These are phyloP conservation scores for Leccinum broughii DNA, from an alignment of 768 basidiomycete genomes.

Conservation along the genomic window DNA sequence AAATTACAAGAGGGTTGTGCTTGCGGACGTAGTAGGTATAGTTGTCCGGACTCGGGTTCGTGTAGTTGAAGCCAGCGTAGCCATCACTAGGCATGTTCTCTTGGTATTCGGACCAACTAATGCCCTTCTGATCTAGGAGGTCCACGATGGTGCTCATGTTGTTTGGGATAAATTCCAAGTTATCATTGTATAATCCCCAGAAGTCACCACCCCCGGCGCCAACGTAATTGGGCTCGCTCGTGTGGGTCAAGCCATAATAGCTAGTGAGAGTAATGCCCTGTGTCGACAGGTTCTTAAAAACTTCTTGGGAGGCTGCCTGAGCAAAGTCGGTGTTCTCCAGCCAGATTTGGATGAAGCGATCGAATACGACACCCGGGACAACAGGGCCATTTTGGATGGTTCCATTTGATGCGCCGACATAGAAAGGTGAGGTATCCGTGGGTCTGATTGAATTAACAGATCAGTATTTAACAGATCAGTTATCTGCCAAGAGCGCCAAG, in stretches of 20 bases:
- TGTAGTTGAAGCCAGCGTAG: slow-evolving; percentile 41
- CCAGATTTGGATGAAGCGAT: slow-evolving; percentile 53
- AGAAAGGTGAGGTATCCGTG: slow-evolving; percentile 35
- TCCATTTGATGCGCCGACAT: slow-evolving; percentile 42
- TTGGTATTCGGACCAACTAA: slow-evolving; percentile 62
- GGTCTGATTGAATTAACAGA: slow-evolving; percentile 11
- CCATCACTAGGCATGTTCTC: slow-evolving; percentile 56
- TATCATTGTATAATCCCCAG: slow-evolving; percentile 49
- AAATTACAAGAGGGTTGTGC: slow-evolving; percentile 53
- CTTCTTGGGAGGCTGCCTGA: slow-evolving; percentile 26
- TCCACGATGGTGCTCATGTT: slow-evolving; percentile 62
- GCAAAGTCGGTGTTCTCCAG: slow-evolving; percentile 59
- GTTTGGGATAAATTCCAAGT: slow-evolving; percentile 31
- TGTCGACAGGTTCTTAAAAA: slow-evolving; percentile 40
- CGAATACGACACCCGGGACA: slow-evolving; percentile 44
- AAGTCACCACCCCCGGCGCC: slow-evolving; percentile 52
- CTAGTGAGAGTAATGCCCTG: slow-evolving; percentile 50
- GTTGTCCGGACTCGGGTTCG: slow-evolving; percentile 23
- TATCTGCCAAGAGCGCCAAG: not conserved
- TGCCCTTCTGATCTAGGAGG: slow-evolving; percentile 53
- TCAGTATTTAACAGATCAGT: slow-evolving; percentile 7
- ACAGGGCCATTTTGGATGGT: slow-evolving; percentile 38
- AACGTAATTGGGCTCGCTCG: slow-evolving; percentile 62
- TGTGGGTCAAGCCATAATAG: slow-evolving; percentile 52
- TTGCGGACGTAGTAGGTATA: slow-evolving; percentile 56